These are phyloP conservation scores for Aureobasidium sp. DNA, from an alignment of 2,329 filamentous ascomycete genomes.

Conservation along the genomic window DNA sequence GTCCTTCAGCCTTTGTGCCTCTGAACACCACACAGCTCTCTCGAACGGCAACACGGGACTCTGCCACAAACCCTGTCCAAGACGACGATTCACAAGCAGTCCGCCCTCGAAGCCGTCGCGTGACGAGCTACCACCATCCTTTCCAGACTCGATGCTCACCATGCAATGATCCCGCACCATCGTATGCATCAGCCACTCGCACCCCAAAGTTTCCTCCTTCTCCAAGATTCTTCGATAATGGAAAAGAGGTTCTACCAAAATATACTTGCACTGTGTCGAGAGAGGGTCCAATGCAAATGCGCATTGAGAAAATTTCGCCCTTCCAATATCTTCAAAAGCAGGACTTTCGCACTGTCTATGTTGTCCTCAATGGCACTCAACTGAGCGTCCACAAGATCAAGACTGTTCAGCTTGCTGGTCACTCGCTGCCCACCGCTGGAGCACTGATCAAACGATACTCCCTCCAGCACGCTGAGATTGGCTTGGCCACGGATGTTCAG, in stretches of 20 bases:
- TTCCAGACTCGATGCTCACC: constrained; percentile 26
- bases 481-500: constrained; percentile 63
- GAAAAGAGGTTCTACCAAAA: constrained; percentile 22
- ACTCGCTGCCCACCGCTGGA: constrained; percentile 35
- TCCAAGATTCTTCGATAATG: constrained; percentile 14
- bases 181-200: constrained; percentile 20
- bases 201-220: constrained; percentile 14
- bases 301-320: constrained; percentile 26
- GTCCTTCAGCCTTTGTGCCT: neutral
- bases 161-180: constrained; percentile 25
- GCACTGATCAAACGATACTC: constrained; percentile 59
- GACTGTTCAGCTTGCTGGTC: constrained; percentile 27
- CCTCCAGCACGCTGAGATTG: constrained; percentile 65
- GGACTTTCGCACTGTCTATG: constrained; percentile 41
- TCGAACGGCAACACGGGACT: neutral
- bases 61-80: neutral
- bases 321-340: constrained; percentile 21
- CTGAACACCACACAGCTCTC: neutral
- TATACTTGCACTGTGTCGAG: constrained; percentile 26
- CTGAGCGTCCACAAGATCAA: constrained; percentile 58
- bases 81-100: neutral
- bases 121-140: constrained; percentile 25
- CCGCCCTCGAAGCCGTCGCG: neutral
- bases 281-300: constrained; percentile 24
- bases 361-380: constrained; percentile 59